These are phyloP conservation scores for Castanospermum australe DNA, from an alignment of 306 rosid species.

Conservation along the genomic window DNA sequence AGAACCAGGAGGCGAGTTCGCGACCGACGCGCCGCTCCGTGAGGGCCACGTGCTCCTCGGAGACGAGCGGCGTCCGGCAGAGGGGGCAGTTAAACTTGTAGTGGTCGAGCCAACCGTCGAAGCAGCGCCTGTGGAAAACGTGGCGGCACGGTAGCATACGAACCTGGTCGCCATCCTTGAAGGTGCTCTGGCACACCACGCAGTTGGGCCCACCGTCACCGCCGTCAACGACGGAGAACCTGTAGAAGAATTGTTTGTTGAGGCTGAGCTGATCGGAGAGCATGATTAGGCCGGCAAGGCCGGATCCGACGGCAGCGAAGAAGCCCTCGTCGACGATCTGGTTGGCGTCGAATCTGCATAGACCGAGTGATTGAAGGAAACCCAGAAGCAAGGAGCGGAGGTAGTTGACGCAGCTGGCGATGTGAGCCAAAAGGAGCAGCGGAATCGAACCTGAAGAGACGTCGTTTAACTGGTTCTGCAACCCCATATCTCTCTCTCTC, in stretches of 20 bases:
- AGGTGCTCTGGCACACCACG: slow-evolving; percentile 56
- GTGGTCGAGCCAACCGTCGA: slow-evolving; percentile 79
- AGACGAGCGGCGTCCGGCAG: slow-evolving; percentile 64
- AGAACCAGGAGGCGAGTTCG: slow-evolving; percentile 62
- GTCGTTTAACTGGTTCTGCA: slow-evolving; percentile 75
- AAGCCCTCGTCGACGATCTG: slow-evolving; percentile 44
- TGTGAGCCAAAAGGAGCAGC: slow-evolving; percentile 49
- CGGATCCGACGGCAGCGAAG: slow-evolving; percentile 57
- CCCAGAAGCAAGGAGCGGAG: slow-evolving; percentile 53
- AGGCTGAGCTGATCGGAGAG: slow-evolving; percentile 75
- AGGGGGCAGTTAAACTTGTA: slow-evolving; percentile 81
- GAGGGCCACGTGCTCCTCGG: slow-evolving; percentile 53
- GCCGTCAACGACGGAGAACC: background rate
- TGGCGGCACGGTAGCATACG: slow-evolving; percentile 78
- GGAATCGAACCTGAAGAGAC: slow-evolving; percentile 89
- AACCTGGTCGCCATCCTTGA: slow-evolving; percentile 64
- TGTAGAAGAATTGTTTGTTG: slow-evolving; percentile 46
- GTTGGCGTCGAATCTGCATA: slow-evolving; percentile 31
- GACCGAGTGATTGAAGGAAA: slow-evolving; percentile 49
- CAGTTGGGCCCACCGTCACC: slow-evolving; percentile 36
- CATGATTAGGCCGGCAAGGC: slow-evolving; percentile 56
- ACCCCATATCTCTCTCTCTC: slow-evolving; percentile 46
- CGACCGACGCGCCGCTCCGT: slow-evolving; percentile 51
- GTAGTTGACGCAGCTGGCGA: slow-evolving; percentile 59
- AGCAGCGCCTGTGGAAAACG: slow-evolving; percentile 75